phyloP scores from a whole-genome alignment of 306 rosid genomes.

The Cicer bijugum region DNA sequence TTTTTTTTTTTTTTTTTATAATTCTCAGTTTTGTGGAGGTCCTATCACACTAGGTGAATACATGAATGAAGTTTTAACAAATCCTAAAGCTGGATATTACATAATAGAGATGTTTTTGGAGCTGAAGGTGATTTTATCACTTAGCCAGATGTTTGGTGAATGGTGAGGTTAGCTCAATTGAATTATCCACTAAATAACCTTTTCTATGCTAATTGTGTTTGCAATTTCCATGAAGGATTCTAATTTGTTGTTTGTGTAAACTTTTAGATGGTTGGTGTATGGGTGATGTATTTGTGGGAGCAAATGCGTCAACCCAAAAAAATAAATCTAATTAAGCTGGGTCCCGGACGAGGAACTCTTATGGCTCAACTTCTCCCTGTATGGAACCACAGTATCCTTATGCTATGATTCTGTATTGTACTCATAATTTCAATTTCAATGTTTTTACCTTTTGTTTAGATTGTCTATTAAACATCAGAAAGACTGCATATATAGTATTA shows the following conservation, averaged over 20 bases:
- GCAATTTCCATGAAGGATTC: constrained; percentile 27
- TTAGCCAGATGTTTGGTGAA: constrained; percentile 97
- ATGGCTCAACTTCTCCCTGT: constrained; percentile 91
- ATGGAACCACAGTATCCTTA: constrained; percentile 38
- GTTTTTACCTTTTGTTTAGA: constrained; percentile 15
- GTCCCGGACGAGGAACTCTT: constrained; percentile 96
- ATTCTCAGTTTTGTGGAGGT: constrained; percentile 90
- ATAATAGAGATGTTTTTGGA: constrained; percentile 96
- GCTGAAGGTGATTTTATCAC: constrained; percentile 91
- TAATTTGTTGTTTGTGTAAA: constrained; percentile 40
- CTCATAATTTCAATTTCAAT: constrained; percentile 12
- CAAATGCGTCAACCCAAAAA: constrained; percentile 88
- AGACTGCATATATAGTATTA: background rate
- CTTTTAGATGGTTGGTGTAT: constrained; percentile 82
- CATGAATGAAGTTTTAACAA: constrained; percentile 94
- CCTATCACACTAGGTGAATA: constrained; percentile 95
- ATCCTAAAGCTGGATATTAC: constrained; percentile 90
- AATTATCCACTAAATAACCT: constrained; percentile 5
- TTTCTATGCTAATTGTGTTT: background rate
- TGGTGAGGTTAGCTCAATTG: constrained; percentile 92
- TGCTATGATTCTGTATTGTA: constrained; percentile 5
- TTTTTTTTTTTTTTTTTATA: background rate
- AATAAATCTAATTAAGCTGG: constrained; percentile 80
- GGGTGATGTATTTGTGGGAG: constrained; percentile 98
- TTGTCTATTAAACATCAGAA: background rate